Base-by-base conservation (phyloP, 2,329 filamentous ascomycete genomes). In the Corynespora cassiicola region DNA sequence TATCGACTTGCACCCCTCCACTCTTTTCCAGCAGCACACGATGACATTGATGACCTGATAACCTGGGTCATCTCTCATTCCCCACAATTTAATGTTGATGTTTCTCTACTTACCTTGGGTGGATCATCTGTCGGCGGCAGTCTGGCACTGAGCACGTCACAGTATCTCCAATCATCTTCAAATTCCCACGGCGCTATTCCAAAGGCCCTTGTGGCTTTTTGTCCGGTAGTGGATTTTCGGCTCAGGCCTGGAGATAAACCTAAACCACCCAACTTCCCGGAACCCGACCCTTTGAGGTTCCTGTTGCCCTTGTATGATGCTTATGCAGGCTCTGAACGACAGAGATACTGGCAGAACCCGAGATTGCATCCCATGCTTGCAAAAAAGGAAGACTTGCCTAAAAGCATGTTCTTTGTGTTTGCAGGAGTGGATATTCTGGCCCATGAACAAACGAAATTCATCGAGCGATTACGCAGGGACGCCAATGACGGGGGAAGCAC, bases 61-160 rank as follows among this genome's bases (percentile, higher is more conserved):
- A 48, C 54, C 27, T 77, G 63, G 52, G 50, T 78, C 2, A 45
- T 67, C 3, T 47, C 61, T 5, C 65, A 76, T 30, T 70, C 72
- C 1, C 32, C 39, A 1, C 43, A 62, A 18, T 69, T 65, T 46
- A 63, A 63, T 9, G 67, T 70, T 2, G 70, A 76, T 51, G 54
- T 67, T 3, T 52, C 57, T 2, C 42, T 72, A 4, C 53, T 78
- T 39, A 78, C 75, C 0, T 54, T 74, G 1, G 66, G 68, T 17
- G 76, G 75, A 1, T 66, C 67, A 19, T 75, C 72, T 1, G 70
- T 69, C 0, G 76, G 76, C 6, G 74, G 63, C 0, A 75, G 72
- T 42, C 55, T 78, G 6, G 72, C 70, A 2, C 39, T 78, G 6
- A 61, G 56, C 3, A 47, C 63, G 19, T 7, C 20, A 4, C 31